These are phyloP conservation scores for Hordeum marinum DNA, from an alignment of 176 grass and related monocot genomes.

Conservation along the genomic window DNA sequence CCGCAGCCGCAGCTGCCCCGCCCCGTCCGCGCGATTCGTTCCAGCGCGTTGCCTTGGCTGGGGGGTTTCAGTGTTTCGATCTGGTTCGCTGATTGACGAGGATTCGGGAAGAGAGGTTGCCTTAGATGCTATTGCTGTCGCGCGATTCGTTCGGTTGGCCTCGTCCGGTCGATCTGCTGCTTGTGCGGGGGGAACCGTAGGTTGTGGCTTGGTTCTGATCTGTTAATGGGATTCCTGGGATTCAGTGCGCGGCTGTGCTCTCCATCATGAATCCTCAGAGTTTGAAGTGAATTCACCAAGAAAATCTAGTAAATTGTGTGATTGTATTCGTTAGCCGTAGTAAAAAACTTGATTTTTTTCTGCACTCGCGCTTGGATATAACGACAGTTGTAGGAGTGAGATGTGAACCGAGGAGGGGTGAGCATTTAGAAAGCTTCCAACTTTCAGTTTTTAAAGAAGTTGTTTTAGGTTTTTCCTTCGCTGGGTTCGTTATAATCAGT, in stretches of 20 bases:
- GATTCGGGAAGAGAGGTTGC: not conserved
- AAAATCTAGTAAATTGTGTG: not conserved
- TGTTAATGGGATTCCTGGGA: not conserved
- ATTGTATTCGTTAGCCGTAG: not conserved
- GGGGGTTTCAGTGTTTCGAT: not conserved
- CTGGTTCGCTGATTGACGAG: not conserved
- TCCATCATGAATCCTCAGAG: not conserved
- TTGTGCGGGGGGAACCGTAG: not conserved
- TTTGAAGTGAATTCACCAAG: not conserved
- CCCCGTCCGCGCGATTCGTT: slow-evolving; percentile 12
- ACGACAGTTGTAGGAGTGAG: not conserved
- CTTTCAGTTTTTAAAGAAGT: not conserved
- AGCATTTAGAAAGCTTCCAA: not conserved
- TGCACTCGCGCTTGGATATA: not conserved
- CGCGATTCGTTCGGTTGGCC: not conserved
- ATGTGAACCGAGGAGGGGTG: not conserved
- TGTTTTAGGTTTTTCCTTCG: not conserved
- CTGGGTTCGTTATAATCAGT: not conserved
- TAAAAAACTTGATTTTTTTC: not conserved
- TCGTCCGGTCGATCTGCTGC: slow-evolving; percentile 20
- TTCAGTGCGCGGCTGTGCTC: not conserved
- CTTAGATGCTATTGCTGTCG: not conserved
- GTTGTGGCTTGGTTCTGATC: slow-evolving; percentile 12
- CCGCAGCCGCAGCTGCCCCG: not conserved
- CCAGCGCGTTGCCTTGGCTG: not conserved